phyloP scores from a whole-genome alignment of 2,329 filamentous ascomycete genomes.

The Talaromyces sp. region DNA sequence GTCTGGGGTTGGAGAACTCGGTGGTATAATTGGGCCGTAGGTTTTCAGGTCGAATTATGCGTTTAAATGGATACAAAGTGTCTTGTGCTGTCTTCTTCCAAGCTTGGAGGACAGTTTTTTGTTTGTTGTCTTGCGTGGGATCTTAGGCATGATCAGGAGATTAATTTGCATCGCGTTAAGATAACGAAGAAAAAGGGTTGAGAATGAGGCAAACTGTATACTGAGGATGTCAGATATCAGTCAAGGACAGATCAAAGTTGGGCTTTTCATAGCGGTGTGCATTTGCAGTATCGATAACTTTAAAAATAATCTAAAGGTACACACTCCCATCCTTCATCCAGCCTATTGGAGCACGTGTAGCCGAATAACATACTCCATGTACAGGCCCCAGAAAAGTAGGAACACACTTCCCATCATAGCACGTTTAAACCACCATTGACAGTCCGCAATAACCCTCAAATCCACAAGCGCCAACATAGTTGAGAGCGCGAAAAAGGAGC shows the following conservation, averaged over 20 bases:
- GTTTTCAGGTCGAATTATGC: too few species aligned
- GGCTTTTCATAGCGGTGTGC: neutral
- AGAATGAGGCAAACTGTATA: neutral
- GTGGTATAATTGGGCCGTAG: too few species aligned
- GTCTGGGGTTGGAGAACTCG: too few species aligned
- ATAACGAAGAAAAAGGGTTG: neutral
- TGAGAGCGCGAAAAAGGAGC: constrained; percentile 1
- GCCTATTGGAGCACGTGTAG: neutral
- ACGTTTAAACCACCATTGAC: constrained; percentile 9
- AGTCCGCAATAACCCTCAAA: constrained; percentile 13
- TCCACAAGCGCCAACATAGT: constrained; percentile 13
- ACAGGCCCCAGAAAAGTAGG: constrained; percentile 3
- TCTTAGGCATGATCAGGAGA: neutral
- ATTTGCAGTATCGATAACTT: neutral
- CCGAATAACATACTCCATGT: constrained; percentile 14
- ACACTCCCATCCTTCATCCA: neutral
- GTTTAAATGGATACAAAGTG: too few species aligned
- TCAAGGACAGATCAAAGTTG: too few species aligned
- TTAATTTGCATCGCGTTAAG: neutral
- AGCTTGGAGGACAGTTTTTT: too few species aligned
- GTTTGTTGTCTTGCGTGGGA: too few species aligned
- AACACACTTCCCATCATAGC: neutral
- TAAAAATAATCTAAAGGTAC: neutral
- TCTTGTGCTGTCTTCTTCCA: too few species aligned
- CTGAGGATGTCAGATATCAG: neutral